These are phyloP conservation scores for Lagenidium giganteum DNA, from an alignment of 352 stramenopile species.

Conservation along the genomic window DNA sequence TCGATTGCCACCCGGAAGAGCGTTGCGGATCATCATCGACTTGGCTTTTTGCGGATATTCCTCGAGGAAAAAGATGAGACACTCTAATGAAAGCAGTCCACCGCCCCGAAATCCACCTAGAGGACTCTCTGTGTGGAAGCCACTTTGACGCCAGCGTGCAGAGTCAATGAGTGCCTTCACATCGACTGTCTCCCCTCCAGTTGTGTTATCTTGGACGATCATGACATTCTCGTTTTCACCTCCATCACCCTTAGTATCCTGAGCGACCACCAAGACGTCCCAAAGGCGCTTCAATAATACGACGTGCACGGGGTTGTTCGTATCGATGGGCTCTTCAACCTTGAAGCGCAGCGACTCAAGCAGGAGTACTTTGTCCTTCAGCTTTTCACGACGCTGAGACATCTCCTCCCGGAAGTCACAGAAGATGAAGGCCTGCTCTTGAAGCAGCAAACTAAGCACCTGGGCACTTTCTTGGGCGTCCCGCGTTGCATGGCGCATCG, in stretches of 20 bases:
- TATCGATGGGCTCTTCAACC: slow-evolving; percentile 63
- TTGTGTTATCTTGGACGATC: slow-evolving; percentile 7
- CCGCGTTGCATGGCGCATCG: slow-evolving; percentile 45
- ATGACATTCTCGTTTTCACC: slow-evolving; percentile 18
- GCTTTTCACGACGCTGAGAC: slow-evolving; percentile 23
- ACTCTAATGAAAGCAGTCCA: slow-evolving; percentile 66
- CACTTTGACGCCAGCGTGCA: slow-evolving; percentile 56
- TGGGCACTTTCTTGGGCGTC: slow-evolving; percentile 65
- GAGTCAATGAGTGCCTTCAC: slow-evolving; percentile 50
- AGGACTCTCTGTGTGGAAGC: slow-evolving; percentile 78
- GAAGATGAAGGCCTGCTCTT: slow-evolving; percentile 48
- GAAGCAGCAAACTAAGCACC: slow-evolving; percentile 58
- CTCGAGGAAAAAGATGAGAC: slow-evolving; percentile 69
- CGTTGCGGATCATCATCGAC: slow-evolving; percentile 77
- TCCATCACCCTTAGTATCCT: slow-evolving; percentile 15
- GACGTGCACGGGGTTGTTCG: slow-evolving; percentile 41
- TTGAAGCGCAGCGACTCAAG: slow-evolving; percentile 70
- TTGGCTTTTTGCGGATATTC: slow-evolving; percentile 72
- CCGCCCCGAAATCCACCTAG: slow-evolving; percentile 74
- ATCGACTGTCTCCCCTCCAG: slow-evolving; percentile 20
- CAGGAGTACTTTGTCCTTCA: slow-evolving; percentile 59
- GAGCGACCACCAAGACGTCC: slow-evolving; percentile 37
- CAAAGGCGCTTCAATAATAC: slow-evolving; percentile 65
- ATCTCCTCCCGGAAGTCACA: slow-evolving; percentile 62
- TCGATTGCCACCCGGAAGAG: slow-evolving; percentile 57